Evolutionary conservation across 495 filamentous ascomycete species (phyloP).

Genomic region (Penicillium soppii): DNA sequence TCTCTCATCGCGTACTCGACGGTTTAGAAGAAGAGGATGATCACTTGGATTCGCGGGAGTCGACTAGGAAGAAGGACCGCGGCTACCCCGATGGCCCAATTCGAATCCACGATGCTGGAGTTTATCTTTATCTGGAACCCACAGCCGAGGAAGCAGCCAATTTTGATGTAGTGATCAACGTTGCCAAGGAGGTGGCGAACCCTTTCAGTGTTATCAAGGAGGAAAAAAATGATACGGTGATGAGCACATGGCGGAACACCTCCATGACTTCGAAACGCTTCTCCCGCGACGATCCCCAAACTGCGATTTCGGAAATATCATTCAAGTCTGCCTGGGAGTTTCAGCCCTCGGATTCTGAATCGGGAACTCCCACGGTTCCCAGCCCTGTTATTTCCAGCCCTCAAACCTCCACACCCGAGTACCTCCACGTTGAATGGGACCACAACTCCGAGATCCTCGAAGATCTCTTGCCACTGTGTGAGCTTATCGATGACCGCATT

Average conservation of each 20-base stretch:
- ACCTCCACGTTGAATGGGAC: constrained; percentile 95
- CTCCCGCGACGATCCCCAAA: constrained; percentile 62
- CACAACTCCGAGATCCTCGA: constrained; percentile 95
- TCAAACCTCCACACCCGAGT: constrained; percentile 66
- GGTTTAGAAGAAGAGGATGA: constrained; percentile 73
- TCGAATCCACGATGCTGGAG: constrained; percentile 87
- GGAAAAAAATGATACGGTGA: constrained; percentile 34
- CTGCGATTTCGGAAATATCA: constrained; percentile 65
- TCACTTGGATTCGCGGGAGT: constrained; percentile 70
- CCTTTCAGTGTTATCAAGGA: constrained; percentile 59
- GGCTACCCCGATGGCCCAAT: constrained; percentile 93
- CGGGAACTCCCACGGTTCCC: constrained; percentile 57
- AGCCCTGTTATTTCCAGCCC: constrained; percentile 29
- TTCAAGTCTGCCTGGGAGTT: constrained; percentile 72
- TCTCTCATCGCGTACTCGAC: constrained; percentile 30
- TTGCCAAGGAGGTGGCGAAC: constrained; percentile 90
- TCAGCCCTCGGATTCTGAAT: constrained; percentile 21
- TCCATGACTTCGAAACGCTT: constrained; percentile 34
- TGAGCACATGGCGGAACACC: constrained; percentile 42
- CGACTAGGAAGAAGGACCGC: constrained; percentile 59
- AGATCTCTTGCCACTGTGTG: constrained; percentile 80
- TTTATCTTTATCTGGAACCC: constrained; percentile 90
- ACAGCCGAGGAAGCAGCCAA: constrained; percentile 77
- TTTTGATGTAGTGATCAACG: constrained; percentile 94
- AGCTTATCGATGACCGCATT: constrained; percentile 78